Base-by-base conservation (phyloP, 2,329 filamentous ascomycete genomes). In the Trichophyton equinum region DNA sequence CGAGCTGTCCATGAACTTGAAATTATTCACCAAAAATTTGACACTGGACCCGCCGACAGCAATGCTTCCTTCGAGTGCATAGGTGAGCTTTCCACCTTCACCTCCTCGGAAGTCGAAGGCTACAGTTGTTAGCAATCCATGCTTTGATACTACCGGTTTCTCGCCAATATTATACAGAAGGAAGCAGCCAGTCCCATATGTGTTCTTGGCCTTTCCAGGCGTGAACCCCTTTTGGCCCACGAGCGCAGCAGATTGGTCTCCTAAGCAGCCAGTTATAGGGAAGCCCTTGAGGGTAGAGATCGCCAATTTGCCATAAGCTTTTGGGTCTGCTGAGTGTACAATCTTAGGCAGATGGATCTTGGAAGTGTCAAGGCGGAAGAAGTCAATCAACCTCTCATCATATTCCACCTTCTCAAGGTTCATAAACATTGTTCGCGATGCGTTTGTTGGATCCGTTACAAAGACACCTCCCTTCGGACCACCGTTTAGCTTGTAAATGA, bases 361-460 rank as follows among this genome's bases (percentile, higher is more conserved):
- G 36, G 30, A 18, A 7, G 22, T 20, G 71, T 91, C 85, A 63
- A 96, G 81, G 51, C 82, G 83, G 75, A 95, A 95, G 77, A 95
- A 95, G 27, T 84, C 76, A 33, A 95, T 77, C 20, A 95, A 81
- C 42, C 80, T 79, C 60, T 91, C 84, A 71, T 92, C 89, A 74
- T 95, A 96, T 68, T 91, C 74, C 62, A 90, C 79, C 7, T 85
- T 91, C 67, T 84, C 81, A 61, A 96, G 80, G 75, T 95, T 90
- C 87, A 95, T 92, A 74, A 96, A 94, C 90, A 95, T 95, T 63
- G 91, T 96, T 69, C 91, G 80, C 60, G 88, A 92, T n/a, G 91
- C 91, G 72, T 96, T 96, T 63, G 88, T 90, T 55, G 86, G 84
- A 73, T 96, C 91, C 0, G 91, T 94, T 62, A 95, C 89, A 70